Base-by-base conservation (phyloP, 441 rosid genomes). In the Populus hybrid region DNA sequence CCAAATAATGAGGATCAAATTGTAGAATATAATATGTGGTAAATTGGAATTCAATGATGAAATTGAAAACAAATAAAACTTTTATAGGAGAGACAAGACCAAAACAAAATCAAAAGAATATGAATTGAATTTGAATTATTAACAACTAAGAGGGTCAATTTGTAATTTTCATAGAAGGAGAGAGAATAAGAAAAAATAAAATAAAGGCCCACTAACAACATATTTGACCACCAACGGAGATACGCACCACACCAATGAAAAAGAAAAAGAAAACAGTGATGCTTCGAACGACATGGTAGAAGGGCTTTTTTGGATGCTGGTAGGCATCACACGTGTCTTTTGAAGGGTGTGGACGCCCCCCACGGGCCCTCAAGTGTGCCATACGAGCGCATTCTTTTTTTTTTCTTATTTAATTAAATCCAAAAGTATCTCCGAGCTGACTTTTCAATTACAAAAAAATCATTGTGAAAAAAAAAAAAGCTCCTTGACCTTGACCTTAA, bases 181-280 rank as follows among this genome's bases (percentile, higher is more conserved):
- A 46, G 1, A 46, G 18, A 46, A 46, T 46, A 36, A 36, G 0
- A 46, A 46, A 46, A 46, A 3, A 46, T 46, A 46, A 38, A 38
- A 38, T 38, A 46, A 46, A 46, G 0, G 57, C 2, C 18, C 19
- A 14, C 57, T 0, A 46, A 11, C 0, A 46, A 46, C 2, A 38
- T 38, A 9, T 0, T 0, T 0, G 11, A 0, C 12, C 0, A 38
- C 3, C 42, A 38, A 38, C 11, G 0, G 0, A 38, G 42, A 38
- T 0, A 38, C 3, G 0, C 12, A 38, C 12, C 12, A 38, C 3
- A 38, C 42, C 3, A 38, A 38, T 9, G 0, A 38, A 38, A 38
- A 0, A 38, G 11, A 38, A 38, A 38, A 9, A n/a, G n/a, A n/a
- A n/a, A n/a, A n/a, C 0, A 38, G 0, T 0, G 12, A 38, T 0